These are phyloP conservation scores for Edaphochlamys debaryana DNA, from an alignment of 139 green algal genomes.

Conservation along the genomic window DNA sequence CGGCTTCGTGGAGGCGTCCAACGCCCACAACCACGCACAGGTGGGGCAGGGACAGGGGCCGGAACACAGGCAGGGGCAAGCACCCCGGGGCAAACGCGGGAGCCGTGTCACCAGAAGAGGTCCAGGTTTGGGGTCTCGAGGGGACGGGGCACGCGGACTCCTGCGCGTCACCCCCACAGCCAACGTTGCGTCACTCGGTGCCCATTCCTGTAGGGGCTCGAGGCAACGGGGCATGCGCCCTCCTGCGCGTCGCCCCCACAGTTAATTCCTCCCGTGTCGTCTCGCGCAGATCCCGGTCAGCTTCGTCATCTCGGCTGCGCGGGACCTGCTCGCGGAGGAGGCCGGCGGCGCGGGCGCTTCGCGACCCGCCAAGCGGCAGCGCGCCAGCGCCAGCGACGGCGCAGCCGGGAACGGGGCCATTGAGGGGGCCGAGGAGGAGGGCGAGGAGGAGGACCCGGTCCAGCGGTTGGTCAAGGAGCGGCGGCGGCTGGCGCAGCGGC, in stretches of 20 bases:
- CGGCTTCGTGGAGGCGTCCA: slow-evolving; percentile 60
- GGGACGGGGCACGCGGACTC: too few relatives aligned
- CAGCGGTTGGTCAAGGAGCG: background rate
- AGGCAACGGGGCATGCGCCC: too few relatives aligned
- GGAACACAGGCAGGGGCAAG: background rate
- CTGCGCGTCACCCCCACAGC: too few relatives aligned
- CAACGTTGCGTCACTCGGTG: too few relatives aligned
- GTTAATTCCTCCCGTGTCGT: too few relatives aligned
- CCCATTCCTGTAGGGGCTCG: too few relatives aligned
- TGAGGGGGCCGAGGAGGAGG: background rate
- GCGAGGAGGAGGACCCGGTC: background rate
- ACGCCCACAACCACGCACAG: slow-evolving; percentile 52
- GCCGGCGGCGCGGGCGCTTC: background rate
- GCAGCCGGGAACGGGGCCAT: too few relatives aligned
- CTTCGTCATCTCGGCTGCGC: slow-evolving; percentile 16
- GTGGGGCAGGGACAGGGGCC: background rate
- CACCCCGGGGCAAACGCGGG: background rate
- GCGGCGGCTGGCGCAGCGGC: background rate
- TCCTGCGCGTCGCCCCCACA: too few relatives aligned
- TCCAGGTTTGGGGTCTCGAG: too few relatives aligned
- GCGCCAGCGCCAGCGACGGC: background rate
- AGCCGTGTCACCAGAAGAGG: too few relatives aligned
- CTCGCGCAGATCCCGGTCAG: slow-evolving; percentile 35
- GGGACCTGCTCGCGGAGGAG: background rate
- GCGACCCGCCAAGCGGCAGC: background rate